Evolutionary conservation across 2,329 filamentous ascomycete species (phyloP), one percentile per base, ranked within the genome.

Genomic region (Cladosporium velox): DNA sequence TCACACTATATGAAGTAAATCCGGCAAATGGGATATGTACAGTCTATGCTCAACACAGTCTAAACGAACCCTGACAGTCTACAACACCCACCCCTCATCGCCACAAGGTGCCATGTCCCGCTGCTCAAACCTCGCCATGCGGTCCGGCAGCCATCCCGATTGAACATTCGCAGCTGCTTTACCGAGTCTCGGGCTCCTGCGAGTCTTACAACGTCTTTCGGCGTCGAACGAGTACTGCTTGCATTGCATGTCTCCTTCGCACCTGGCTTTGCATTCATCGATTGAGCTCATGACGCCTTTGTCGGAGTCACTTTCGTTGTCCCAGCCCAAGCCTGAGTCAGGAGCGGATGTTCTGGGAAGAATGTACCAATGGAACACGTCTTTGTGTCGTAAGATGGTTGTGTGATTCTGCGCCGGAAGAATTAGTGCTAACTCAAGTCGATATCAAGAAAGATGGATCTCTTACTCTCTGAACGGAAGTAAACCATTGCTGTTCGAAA

Each of bases 221-320:
- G 68, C 65, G 32, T 67, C 68, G 18, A 71, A 54, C 15, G 59
- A 51, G 38, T 70, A 74, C 63, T 74, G 73, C 30, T 68, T 57
- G 59, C 73, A 74, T 12, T 30, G 62, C 18, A 47, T 38, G 34
- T 67, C 64, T 12, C n/a, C 55, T n/a, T 68, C 64, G 30, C 73
- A 74, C 10, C 69, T 67, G 15, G 49, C 58, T 10, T 62, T 63
- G 54, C 73, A 74, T 5, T 55, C 69, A n/a, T 69, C 69, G 12
- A 71, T 52, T 15, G 67, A 66, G 0, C 49, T 35, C 18, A 70
- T 68, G 0, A 54, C 49, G 1, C 65, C 63, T 26, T 68, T 59
- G 30, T 72, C 70, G 3, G 69, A 51, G 6, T 72, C 67, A 28
- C 69, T 69, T 32, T 70, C 65, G 18, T 74, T 74, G 64, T 73